phyloP scores from a whole-genome alignment of 2,329 filamentous ascomycete genomes.

The Alternaria arborescens region DNA sequence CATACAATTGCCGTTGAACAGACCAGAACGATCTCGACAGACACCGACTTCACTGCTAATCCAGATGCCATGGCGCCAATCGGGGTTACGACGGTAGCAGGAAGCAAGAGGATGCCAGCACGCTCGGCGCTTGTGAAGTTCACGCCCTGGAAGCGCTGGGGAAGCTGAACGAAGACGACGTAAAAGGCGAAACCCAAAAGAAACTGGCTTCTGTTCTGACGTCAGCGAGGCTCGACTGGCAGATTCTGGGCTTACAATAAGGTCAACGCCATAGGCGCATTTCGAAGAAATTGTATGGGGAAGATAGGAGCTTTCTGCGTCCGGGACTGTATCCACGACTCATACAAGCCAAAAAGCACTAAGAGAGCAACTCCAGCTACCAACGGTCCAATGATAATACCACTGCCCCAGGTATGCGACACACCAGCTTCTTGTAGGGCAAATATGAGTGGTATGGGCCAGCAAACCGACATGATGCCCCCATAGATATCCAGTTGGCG shows the following conservation, averaged over 20 bases:
- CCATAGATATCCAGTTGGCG: conserved; percentile 40
- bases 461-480: conserved; percentile 40
- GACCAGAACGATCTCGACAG: conserved; percentile 35
- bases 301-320: conserved; percentile 40
- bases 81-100: conserved; percentile 37
- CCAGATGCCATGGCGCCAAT: conserved; percentile 40
- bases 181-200: conserved; percentile 43
- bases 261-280: conserved; percentile 32
- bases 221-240: neutral
- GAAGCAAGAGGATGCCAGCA: conserved; percentile 42
- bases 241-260: conserved; percentile 28
- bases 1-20: conserved; percentile 28
- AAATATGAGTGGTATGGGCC: conserved; percentile 45
- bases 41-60: conserved; percentile 26
- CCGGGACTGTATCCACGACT: conserved; percentile 38
- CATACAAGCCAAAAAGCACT: conserved; percentile 38
- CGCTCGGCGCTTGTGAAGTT: conserved; percentile 43
- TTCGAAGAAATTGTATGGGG: conserved; percentile 37
- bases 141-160: conserved; percentile 45
- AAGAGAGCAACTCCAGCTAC: conserved; percentile 36
- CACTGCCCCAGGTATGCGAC: conserved; percentile 35
- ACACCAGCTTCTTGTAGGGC: conserved; percentile 44
- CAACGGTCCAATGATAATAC: conserved; percentile 41
- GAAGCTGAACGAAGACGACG: conserved; percentile 41
- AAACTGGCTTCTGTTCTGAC: conserved; percentile 29